Conservation (phyloP, 2,329 filamentous ascomycete genomes). For the Xylaria multiplex region DNA sequence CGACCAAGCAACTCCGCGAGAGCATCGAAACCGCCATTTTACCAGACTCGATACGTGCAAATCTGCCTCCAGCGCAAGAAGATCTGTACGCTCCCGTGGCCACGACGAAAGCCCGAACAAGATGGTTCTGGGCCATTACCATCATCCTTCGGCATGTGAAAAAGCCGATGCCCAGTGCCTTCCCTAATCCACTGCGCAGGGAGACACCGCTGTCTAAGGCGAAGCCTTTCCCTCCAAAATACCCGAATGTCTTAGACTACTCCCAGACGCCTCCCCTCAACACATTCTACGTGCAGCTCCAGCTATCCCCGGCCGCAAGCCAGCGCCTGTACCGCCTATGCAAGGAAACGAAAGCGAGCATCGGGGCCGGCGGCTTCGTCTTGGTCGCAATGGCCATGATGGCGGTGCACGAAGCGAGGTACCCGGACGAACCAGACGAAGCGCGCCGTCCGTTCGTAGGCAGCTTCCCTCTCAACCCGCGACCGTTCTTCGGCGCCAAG, state of each 20-base stretch:
- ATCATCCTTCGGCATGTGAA: slow-evolving; percentile 41
- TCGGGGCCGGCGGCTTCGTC: slow-evolving; percentile 42
- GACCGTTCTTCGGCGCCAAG: slow-evolving; percentile 32
- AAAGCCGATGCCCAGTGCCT: slow-evolving; percentile 38
- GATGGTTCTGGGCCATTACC: slow-evolving; percentile 45
- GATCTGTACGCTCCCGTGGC: slow-evolving; percentile 40
- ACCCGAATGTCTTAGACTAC: slow-evolving; percentile 39
- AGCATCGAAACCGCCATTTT: slow-evolving; percentile 29
- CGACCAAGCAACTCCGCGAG: slow-evolving; percentile 30
- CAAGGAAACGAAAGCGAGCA: slow-evolving; percentile 39
- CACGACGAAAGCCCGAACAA: slow-evolving; percentile 35
- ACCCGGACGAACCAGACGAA: slow-evolving; percentile 25
- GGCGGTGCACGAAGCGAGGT: slow-evolving; percentile 39
- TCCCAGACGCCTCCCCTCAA: slow-evolving; percentile 39
- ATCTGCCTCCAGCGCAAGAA: slow-evolving; percentile 42
- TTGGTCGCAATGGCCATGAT: slow-evolving; percentile 44
- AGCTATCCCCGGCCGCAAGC: slow-evolving; percentile 32
- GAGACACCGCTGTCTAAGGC: slow-evolving; percentile 22
- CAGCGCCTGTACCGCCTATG: slow-evolving; percentile 39
- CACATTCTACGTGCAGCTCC: slow-evolving; percentile 31
- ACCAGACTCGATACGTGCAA: slow-evolving; percentile 28
- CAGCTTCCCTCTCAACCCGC: slow-evolving; percentile 36
- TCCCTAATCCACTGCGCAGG: slow-evolving; percentile 41
- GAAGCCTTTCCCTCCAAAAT: slow-evolving; percentile 28
- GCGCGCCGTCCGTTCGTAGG: slow-evolving; percentile 31